Percentiles rank a stretch among this genome's conserved stretches.
These are phyloP conservation scores for Colletotrichum sansevieriae DNA, from an alignment of 2,329 filamentous ascomycete genomes.

Conservation along the genomic window DNA sequence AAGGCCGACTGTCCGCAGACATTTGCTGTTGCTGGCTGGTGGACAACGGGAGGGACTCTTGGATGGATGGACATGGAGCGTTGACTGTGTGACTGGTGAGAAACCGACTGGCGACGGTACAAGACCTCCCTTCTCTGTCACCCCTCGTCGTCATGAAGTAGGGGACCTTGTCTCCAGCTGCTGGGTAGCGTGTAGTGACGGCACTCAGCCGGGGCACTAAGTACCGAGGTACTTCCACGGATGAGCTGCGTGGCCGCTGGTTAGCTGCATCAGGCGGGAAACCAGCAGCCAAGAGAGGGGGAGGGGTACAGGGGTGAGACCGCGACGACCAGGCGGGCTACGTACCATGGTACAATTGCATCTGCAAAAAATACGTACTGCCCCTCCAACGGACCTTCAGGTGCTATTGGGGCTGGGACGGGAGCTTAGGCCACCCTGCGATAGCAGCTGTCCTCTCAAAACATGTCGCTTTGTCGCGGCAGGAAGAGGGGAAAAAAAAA, in stretches of 20 bases:
- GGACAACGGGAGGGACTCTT: no score
- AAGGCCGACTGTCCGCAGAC: not conserved
- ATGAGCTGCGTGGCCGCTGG: slow-evolving; percentile 14
- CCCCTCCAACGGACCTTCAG: no score
- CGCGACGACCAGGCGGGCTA: not conserved
- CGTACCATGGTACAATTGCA: slow-evolving; percentile 10
- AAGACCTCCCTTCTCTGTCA: slow-evolving; percentile 17
- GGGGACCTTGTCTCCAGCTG: slow-evolving; percentile 40
- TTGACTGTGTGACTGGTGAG: slow-evolving; percentile 16
- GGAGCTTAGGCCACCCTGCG: slow-evolving; percentile 38
- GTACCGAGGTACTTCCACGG: slow-evolving; percentile 28
- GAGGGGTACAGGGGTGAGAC: slow-evolving; percentile 21
- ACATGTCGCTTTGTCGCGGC: slow-evolving; percentile 39
- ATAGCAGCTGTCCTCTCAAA: slow-evolving; percentile 31
- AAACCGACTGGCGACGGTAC: slow-evolving; percentile 20
- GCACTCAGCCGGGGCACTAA: not conserved
- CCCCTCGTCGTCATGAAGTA: slow-evolving; percentile 37
- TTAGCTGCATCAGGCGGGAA: slow-evolving; percentile 3
- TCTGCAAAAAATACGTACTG: not conserved
- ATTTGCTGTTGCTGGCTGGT: not conserved
- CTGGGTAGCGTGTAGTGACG: slow-evolving; percentile 31
- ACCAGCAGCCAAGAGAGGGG: slow-evolving; percentile 1
- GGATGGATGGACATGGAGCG: slow-evolving; percentile 1
- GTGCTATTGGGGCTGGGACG: slow-evolving; percentile 1
- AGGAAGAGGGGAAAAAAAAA: slow-evolving; percentile 2